Percentiles rank a stretch among this genome's conserved stretches.
Conservation (phyloP, 1,284 basidiomycete genomes). For the Waitea zeae region DNA sequence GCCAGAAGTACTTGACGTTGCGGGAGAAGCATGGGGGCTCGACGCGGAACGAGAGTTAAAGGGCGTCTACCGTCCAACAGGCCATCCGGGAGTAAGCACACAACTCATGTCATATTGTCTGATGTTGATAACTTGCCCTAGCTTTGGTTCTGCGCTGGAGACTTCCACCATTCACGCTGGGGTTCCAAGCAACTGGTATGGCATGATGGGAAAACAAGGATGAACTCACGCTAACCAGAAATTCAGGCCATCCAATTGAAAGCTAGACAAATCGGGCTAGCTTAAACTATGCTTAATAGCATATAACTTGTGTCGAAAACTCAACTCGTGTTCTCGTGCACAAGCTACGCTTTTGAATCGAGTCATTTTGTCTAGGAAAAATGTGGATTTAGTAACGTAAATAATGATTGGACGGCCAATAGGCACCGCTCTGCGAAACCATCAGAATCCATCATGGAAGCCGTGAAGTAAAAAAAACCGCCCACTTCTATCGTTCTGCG, state of each 20-base stretch:
- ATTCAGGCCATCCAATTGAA: slow-evolving; percentile 13
- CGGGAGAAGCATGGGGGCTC: slow-evolving; percentile 10
- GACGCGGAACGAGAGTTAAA: slow-evolving; percentile 12
- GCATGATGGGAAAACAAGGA: not conserved
- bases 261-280: slow-evolving; percentile 12
- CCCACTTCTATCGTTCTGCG: too few species aligned
- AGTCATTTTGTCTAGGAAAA: too few species aligned
- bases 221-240: not conserved
- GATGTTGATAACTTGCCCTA: slow-evolving; percentile 2
- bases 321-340: too few species aligned
- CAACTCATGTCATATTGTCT: not conserved
- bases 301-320: too few species aligned
- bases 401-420: too few species aligned
- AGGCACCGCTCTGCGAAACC: too few species aligned
- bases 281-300: too few species aligned
- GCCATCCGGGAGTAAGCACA: slow-evolving; percentile 14
- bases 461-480: too few species aligned
- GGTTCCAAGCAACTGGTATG: slow-evolving; percentile 16
- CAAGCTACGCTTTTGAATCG: too few species aligned
- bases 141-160: slow-evolving; percentile 17
- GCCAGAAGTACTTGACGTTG: slow-evolving; percentile 9
- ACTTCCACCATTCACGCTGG: slow-evolving; percentile 13
- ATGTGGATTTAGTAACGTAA: too few species aligned
- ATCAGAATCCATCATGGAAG: too few species aligned
- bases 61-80: slow-evolving; percentile 11